Evolutionary conservation across 257 asterid genomes (phyloP).

Genomic region (Galeopsis tetrahit): DNA sequence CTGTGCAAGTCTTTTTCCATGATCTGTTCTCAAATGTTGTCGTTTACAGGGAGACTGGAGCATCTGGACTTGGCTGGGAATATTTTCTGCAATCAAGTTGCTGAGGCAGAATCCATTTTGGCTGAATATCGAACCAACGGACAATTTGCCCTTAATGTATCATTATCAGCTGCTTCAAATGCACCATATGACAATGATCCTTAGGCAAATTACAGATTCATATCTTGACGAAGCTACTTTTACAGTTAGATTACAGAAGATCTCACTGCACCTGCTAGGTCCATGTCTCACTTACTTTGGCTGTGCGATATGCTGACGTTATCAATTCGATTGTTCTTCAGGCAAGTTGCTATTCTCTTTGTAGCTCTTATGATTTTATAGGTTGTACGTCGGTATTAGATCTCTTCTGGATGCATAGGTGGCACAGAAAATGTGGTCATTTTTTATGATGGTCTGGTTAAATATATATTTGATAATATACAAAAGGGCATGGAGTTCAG

Average conservation of each 20-base stretch:
- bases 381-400: no score
- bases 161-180: constrained; percentile 38
- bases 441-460: no score
- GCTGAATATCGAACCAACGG: constrained; percentile 56
- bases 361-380: no score
- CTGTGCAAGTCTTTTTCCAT: neutral
- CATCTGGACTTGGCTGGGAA: constrained; percentile 83
- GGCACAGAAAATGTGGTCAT: no score
- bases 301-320: no score
- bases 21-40: neutral
- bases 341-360: no score
- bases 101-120: constrained; percentile 44
- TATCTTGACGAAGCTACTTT: constrained; percentile 6
- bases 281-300: no score
- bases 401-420: no score
- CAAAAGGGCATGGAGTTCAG: no score
- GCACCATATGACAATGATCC: constrained; percentile 80
- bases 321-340: no score
- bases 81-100: constrained; percentile 39
- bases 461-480: no score
- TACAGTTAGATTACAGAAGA: neutral
- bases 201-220: constrained; percentile 44
- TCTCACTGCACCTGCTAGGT: no score
- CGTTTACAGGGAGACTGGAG: constrained; percentile 63
- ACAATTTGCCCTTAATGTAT: constrained; percentile 43